These are phyloP conservation scores for Xylaria arbuscula DNA, from an alignment of 2,329 filamentous ascomycete genomes.

Conservation along the genomic window DNA sequence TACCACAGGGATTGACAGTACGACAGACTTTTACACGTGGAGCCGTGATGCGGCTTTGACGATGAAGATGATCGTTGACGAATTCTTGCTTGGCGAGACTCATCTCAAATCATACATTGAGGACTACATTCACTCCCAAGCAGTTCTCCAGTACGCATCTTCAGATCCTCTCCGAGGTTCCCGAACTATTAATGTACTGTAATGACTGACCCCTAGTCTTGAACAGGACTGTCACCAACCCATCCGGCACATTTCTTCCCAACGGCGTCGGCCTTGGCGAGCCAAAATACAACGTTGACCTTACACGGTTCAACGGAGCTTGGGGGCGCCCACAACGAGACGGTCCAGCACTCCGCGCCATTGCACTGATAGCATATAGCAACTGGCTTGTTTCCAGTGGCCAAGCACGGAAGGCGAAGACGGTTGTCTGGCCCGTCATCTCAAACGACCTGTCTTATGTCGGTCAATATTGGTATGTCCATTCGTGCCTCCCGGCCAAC, in stretches of 20 bases:
- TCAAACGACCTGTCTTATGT: constrained; percentile 68
- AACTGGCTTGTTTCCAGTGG: constrained; percentile 62
- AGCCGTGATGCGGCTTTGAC: constrained; percentile 65
- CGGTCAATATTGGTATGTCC: constrained; percentile 58
- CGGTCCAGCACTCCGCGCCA: constrained; percentile 69
- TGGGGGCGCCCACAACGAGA: constrained; percentile 71
- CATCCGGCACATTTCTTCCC: constrained; percentile 60
- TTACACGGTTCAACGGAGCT: constrained; percentile 60
- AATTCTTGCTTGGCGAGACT: constrained; percentile 60
- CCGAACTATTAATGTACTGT: too few species aligned
- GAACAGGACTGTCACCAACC: constrained; percentile 58
- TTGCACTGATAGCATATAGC: constrained; percentile 65
- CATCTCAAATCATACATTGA: constrained; percentile 59
- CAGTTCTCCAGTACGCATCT: constrained; percentile 56
- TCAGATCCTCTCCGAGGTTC: too few species aligned
- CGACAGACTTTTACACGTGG: constrained; percentile 68
- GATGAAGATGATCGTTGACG: constrained; percentile 63
- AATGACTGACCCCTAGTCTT: neutral
- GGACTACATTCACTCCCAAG: constrained; percentile 65
- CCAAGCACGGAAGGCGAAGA: constrained; percentile 53
- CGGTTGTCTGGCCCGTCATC: constrained; percentile 65
- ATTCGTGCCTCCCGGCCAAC: neutral
- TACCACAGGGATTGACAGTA: constrained; percentile 17
- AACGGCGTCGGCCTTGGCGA: constrained; percentile 63
- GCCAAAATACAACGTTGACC: constrained; percentile 65